These are phyloP conservation scores for Penicillium paradoxum DNA, from an alignment of 495 filamentous ascomycete species.

Conservation along the genomic window DNA sequence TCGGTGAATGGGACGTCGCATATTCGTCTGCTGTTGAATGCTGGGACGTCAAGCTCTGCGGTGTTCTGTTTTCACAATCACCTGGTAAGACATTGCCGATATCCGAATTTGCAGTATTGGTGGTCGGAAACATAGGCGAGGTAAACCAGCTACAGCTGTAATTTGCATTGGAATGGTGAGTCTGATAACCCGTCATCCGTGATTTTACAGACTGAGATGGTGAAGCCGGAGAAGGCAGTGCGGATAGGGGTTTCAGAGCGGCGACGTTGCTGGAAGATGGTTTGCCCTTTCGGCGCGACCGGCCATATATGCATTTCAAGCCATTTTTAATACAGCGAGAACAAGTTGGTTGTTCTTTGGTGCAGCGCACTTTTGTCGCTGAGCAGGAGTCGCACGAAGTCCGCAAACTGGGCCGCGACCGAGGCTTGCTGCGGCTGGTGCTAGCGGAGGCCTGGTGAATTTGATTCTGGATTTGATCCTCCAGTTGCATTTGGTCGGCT, in stretches of 20 bases:
- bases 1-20: no score
- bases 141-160: neutral
- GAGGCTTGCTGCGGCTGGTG: no score
- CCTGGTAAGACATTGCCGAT: neutral
- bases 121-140: neutral
- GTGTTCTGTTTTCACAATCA: neutral
- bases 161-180: neutral
- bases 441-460: no score
- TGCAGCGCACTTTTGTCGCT: neutral
- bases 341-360: neutral
- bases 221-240: neutral
- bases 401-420: neutral
- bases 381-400: neutral
- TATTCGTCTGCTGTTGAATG: neutral
- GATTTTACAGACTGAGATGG: neutral
- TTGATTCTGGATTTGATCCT: no score
- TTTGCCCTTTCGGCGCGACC: conserved; percentile 3
- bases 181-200: no score
- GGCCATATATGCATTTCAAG: neutral
- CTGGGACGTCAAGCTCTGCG: neutral
- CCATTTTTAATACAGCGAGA: conserved; percentile 1
- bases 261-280: neutral
- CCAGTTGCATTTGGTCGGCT: no score
- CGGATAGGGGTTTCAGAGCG: no score
- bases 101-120: neutral